Conservation (phyloP, 371 early-diverging fungal genomes). For the Actinomortierella wolfii region DNA sequence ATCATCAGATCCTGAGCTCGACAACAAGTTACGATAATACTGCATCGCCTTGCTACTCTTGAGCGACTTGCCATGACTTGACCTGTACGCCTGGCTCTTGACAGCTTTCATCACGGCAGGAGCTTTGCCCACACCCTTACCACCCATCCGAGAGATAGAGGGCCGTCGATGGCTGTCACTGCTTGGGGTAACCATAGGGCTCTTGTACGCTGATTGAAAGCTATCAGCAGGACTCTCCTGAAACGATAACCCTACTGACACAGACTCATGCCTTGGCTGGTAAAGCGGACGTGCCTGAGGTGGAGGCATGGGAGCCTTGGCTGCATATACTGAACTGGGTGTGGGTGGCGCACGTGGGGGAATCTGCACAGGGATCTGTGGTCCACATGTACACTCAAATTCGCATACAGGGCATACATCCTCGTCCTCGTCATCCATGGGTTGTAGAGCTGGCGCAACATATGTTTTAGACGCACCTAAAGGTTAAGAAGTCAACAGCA, state of each 20-base stretch:
- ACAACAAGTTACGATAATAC: constrained; percentile 9
- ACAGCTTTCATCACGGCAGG: constrained; percentile 13
- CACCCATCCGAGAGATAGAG: constrained; percentile 15
- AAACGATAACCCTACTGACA: too few species aligned
- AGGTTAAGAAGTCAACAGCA: too few species aligned
- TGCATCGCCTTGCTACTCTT: constrained; percentile 28
- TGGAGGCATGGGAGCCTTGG: too few species aligned
- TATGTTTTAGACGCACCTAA: too few species aligned
- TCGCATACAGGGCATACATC: constrained; percentile 69
- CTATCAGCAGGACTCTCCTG: constrained; percentile 7
- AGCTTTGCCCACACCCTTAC: constrained; percentile 35
- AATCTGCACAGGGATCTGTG: too few species aligned
- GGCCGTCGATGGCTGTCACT: constrained; percentile 6
- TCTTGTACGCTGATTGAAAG: constrained; percentile 31
- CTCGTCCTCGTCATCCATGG: constrained; percentile 47
- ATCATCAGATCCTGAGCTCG: constrained; percentile 20
- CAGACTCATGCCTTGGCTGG: too few species aligned
- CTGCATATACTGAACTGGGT: too few species aligned
- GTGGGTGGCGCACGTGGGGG: too few species aligned
- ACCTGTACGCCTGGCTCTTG: constrained; percentile 4
- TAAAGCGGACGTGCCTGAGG: too few species aligned
- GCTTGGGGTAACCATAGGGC: constrained; percentile 26
- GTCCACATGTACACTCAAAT: constrained; percentile 58
- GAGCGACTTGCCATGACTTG: constrained; percentile 20
- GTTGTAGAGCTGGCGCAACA: too few species aligned